Evolutionary conservation across 1,284 basidiomycete genomes (phyloP), one percentile per base, ranked within the genome.

Genomic region (Naganishia sp.): DNA sequence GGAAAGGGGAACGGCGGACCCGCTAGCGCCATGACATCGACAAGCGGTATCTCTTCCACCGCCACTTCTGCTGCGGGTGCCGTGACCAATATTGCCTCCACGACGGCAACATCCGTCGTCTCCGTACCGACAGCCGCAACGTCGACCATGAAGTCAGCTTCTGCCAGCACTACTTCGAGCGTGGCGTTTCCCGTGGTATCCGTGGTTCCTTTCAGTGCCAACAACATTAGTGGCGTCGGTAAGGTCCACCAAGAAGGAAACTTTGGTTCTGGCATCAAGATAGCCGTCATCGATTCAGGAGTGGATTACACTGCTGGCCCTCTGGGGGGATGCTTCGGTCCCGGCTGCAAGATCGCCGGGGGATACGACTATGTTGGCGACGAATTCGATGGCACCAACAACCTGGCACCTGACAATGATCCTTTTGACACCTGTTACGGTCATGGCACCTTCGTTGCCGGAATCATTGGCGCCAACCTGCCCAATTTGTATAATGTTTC

Each of bases 271-370:
- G 85, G 85, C 5, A 78, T 85, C 72, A 83, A 83, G 66, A 81
- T 86, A 39, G 85, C 81, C 49, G 81, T 86, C 63, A 80, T 83
- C 55, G 80, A 83, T 70, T 79, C 80, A 63, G 83, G 83, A 56
- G 78, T 84, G 65, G 86, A 87, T 73, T 87, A 85, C 74, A 86
- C 83, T 2, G 85, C 87, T 72, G 86, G 86, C 9, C 78, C 80
- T 16, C 84, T 90, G 63, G 88, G 86, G 44, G 86, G 84, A 15
- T 86, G 82, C 42, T 84, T 88, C 69, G 87, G 87, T 6, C 77
- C 83, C 2, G 85, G 85, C 21, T 82, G 83, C 75, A 88, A 88
- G 74, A 79, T 78, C 42, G 75, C 74, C 13, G 77, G 75, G 6
- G 77, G 76, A 5, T 77, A 77, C 66, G 77, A 78, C 63, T 78